phyloP scores from a whole-genome alignment of 495 filamentous ascomycete species.

The Neurospora sp. region DNA sequence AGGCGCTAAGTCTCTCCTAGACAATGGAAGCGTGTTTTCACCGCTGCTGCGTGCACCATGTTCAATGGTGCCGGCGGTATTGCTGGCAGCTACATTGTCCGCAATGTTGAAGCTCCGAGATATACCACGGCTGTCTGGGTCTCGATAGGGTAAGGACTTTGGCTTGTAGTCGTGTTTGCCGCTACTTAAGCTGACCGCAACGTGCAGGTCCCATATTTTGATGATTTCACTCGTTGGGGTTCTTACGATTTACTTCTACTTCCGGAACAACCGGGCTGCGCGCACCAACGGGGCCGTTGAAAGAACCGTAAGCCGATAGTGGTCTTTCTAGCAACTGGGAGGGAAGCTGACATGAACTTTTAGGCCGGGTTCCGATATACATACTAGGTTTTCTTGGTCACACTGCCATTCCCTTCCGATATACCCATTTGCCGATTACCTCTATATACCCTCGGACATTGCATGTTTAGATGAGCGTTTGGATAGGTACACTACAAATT shows the following conservation, averaged over 20 bases:
- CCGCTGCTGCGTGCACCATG: constrained; percentile 56
- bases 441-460: background rate
- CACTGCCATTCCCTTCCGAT: background rate
- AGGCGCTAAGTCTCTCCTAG: constrained; percentile 12
- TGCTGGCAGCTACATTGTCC: constrained; percentile 65
- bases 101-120: constrained; percentile 53
- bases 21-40: constrained; percentile 70
- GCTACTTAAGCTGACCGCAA: background rate
- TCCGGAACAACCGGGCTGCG: constrained; percentile 36
- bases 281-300: constrained; percentile 4
- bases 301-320: constrained; percentile 7
- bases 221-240: constrained; percentile 51
- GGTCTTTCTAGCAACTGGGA: background rate
- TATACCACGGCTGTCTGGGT: constrained; percentile 66
- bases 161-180: background rate
- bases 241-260: constrained; percentile 54
- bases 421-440: background rate
- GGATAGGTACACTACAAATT: background rate
- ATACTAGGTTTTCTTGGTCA: constrained; percentile 5
- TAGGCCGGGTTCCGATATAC: constrained; percentile 17
- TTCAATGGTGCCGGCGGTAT: constrained; percentile 69
- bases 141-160: constrained; percentile 44
- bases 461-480: background rate
- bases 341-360: background rate
- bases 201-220: constrained; percentile 43